phyloP scores from a whole-genome alignment of 208 protist genomes.

The Leishmania arabica region DNA sequence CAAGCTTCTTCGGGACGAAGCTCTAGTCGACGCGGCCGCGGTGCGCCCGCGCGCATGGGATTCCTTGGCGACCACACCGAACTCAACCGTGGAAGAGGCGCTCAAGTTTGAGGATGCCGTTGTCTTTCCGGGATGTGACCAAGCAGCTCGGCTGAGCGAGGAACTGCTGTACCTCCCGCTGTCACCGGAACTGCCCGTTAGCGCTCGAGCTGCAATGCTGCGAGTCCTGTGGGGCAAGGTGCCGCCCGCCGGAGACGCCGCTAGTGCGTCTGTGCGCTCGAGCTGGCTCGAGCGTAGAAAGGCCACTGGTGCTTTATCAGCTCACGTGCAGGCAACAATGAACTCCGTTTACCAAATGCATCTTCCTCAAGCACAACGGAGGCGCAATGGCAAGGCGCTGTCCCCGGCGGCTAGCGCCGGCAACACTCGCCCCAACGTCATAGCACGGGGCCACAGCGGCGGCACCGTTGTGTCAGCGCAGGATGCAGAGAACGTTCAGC shows the following conservation, averaged over 20 bases:
- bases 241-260: slow-evolving; percentile 3
- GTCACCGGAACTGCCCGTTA: slow-evolving; percentile 15
- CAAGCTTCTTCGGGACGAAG: slow-evolving; percentile 23
- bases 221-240: slow-evolving; percentile 31
- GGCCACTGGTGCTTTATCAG: neutral
- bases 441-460: neutral
- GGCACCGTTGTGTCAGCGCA: neutral
- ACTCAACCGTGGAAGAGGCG: neutral
- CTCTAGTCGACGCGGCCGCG: slow-evolving; percentile 21
- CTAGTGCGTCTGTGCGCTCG: neutral
- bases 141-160: slow-evolving; percentile 25
- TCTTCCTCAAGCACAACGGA: slow-evolving; percentile 1
- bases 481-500: slow-evolving; percentile 10
- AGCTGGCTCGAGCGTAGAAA: neutral
- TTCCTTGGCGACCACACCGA: neutral
- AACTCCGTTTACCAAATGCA: slow-evolving; percentile 7
- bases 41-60: slow-evolving; percentile 16
- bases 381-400: neutral
- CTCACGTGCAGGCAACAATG: slow-evolving; percentile 4
- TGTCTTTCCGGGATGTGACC: slow-evolving; percentile 43
- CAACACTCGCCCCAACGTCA: neutral
- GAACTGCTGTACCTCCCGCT: slow-evolving; percentile 52
- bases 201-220: slow-evolving; percentile 21
- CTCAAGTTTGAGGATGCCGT: slow-evolving; percentile 32
- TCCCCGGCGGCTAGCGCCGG: neutral